Conservation (phyloP, 2,329 filamentous ascomycete species). For the Leptographium wingfieldii region DNA sequence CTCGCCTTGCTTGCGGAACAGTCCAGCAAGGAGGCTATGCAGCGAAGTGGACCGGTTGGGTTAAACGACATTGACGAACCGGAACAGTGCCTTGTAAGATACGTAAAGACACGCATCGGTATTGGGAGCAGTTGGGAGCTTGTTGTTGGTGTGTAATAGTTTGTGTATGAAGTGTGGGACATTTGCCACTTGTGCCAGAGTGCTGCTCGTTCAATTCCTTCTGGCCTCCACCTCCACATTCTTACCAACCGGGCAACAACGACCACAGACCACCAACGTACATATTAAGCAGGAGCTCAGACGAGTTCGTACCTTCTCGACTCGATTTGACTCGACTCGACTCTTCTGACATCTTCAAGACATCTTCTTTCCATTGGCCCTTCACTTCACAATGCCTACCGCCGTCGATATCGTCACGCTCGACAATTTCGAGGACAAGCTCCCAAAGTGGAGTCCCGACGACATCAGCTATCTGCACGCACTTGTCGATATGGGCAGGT, state of each 20-base stretch:
- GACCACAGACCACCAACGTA: background rate
- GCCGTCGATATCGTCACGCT: constrained; percentile 34
- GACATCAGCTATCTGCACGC: constrained; percentile 39
- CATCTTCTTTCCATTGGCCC: background rate
- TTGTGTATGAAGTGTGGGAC: background rate
- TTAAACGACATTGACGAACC: background rate
- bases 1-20: too few relatives aligned
- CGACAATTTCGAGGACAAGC: constrained; percentile 34
- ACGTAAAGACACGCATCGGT: too few relatives aligned
- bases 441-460: constrained; percentile 35
- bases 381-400: background rate
- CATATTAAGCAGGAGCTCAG: background rate
- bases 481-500: constrained; percentile 50
- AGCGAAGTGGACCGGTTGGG: background rate
- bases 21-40: background rate
- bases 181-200: background rate
- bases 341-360: background rate
- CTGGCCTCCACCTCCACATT: background rate
- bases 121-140: background rate
- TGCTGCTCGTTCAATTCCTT: background rate
- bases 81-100: background rate
- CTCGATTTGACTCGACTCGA: background rate
- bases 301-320: background rate
- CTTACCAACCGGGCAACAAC: background rate
- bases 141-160: background rate